phyloP scores from a whole-genome alignment of 352 stramenopile genomes.

The Phytophthora cactorum region DNA sequence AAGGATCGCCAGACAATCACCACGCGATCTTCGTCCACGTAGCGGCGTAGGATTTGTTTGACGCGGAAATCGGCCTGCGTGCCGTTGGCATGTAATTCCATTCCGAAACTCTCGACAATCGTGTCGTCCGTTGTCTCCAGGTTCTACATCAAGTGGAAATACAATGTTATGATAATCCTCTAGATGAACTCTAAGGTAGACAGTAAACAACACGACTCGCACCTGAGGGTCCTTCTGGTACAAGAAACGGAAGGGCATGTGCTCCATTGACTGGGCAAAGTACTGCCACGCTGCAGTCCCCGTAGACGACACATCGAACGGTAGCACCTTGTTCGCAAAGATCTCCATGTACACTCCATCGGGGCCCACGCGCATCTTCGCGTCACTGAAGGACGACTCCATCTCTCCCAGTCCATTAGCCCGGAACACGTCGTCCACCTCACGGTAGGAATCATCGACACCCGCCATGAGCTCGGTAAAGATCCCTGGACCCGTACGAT shows the following conservation, averaged over 20 bases:
- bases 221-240: constrained; percentile 50
- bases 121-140: constrained; percentile 51
- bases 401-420: constrained; percentile 36
- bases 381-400: constrained; percentile 44
- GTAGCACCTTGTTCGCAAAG: constrained; percentile 54
- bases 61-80: constrained; percentile 59
- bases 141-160: constrained; percentile 11
- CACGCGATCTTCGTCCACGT: constrained; percentile 51
- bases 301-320: constrained; percentile 42
- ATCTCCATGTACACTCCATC: constrained; percentile 52
- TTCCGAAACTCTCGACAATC: constrained; percentile 61
- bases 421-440: constrained; percentile 46
- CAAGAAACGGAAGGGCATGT: constrained; percentile 46
- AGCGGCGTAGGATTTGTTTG: constrained; percentile 59
- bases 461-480: constrained; percentile 47
- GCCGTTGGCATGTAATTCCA: constrained; percentile 61
- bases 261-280: constrained; percentile 50
- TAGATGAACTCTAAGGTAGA: too few relatives aligned
- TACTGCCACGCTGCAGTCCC: constrained; percentile 52
- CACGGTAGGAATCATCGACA: constrained; percentile 42
- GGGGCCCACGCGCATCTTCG: constrained; percentile 42
- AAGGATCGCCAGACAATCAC: constrained; percentile 66
- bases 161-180: background rate
- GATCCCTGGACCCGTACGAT: constrained; percentile 33
- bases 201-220: background rate